Conservation (phyloP, 345 rosid species). For the Boechera divaricarpa region DNA sequence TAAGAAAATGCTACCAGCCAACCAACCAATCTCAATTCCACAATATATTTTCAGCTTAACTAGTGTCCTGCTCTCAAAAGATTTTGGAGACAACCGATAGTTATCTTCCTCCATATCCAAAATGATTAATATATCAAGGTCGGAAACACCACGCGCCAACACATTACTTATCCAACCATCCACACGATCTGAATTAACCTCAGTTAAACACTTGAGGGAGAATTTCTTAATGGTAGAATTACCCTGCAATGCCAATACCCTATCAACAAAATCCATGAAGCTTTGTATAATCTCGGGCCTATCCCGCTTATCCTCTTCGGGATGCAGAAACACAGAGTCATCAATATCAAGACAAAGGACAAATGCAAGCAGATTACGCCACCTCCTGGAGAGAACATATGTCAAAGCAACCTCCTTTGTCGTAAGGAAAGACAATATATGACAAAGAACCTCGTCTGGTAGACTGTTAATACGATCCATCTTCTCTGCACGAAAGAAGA, state of each 20-base stretch:
- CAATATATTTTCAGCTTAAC: background rate
- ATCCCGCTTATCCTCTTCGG: constrained; percentile 4
- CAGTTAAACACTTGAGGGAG: constrained; percentile 14
- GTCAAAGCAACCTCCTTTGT: constrained; percentile 24
- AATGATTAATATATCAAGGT: constrained; percentile 14
- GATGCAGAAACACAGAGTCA: constrained; percentile 6
- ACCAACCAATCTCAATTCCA: background rate
- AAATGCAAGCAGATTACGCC: background rate
- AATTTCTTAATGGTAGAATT: background rate
- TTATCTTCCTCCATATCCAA: background rate
- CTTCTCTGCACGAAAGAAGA: background rate
- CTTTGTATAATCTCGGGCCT: background rate
- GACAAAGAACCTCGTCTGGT: background rate
- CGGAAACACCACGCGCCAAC: constrained; percentile 1
- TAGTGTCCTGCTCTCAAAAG: background rate
- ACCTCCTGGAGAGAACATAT: background rate
- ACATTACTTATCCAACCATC: constrained; percentile 29
- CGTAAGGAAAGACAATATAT: background rate
- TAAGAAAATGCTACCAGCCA: background rate
- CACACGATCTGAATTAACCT: background rate
- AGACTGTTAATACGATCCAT: background rate
- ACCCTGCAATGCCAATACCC: background rate
- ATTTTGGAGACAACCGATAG: background rate
- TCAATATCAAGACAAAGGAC: background rate
- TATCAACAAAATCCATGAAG: constrained; percentile 20